Percentiles rank a stretch among this genome's conserved stretches.
Conservation (phyloP, 805 yeast species). For the Clavispora asparagi region DNA sequence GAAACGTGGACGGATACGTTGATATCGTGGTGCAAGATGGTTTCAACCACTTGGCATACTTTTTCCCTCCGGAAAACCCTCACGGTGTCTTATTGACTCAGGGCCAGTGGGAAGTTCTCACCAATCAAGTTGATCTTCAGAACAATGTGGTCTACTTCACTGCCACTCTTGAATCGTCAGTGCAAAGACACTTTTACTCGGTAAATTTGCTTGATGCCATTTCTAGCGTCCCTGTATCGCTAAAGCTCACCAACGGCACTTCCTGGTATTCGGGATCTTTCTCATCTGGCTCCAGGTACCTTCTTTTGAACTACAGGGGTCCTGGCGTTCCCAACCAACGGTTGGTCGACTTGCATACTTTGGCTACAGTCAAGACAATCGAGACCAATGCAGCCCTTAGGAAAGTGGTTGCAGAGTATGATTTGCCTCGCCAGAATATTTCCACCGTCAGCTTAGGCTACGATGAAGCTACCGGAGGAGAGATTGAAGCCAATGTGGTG, state of each 20-base stretch:
- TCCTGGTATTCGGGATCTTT: constrained; percentile 73
- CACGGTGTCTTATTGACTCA: constrained; percentile 48
- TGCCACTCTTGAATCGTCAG: constrained; percentile 72
- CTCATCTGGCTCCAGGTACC: constrained; percentile 72
- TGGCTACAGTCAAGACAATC: constrained; percentile 35
- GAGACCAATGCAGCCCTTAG: constrained; percentile 44
- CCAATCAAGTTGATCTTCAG: constrained; percentile 33
- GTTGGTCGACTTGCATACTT: constrained; percentile 42
- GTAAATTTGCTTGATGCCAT: constrained; percentile 48
- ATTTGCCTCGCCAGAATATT: constrained; percentile 51
- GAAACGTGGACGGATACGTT: constrained; percentile 59
- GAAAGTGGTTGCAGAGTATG: constrained; percentile 37
- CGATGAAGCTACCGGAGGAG: constrained; percentile 43
- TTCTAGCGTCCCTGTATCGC: constrained; percentile 26
- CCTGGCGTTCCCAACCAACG: constrained; percentile 78
- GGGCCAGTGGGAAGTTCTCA: constrained; percentile 84
- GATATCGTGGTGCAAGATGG: constrained; percentile 64
- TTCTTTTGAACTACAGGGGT: constrained; percentile 67
- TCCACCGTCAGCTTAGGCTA: constrained; percentile 50
- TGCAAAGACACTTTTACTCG: constrained; percentile 78
- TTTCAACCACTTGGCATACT: constrained; percentile 78
- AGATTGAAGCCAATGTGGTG: constrained; percentile 52
- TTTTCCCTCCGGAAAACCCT: constrained; percentile 54
- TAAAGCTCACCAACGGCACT: constrained; percentile 37
- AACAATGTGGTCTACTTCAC: constrained; percentile 51